phyloP scores from a whole-genome alignment of 805 yeast species.

The Ogataea neopini region DNA sequence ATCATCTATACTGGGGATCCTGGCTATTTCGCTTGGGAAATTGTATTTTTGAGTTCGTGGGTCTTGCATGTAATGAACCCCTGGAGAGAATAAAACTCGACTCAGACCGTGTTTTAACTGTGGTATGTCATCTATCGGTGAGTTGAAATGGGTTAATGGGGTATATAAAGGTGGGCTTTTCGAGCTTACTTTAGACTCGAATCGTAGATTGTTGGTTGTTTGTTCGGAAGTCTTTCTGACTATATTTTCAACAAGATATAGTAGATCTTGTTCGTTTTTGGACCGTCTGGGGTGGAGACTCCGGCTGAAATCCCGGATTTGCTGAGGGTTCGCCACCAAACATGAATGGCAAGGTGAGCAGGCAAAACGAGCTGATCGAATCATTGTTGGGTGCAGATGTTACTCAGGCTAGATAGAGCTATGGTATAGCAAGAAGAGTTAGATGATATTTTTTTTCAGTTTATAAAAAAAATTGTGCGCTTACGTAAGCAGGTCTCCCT shows the following conservation, averaged over 20 bases:
- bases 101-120: slow-evolving; percentile 64
- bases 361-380: not conserved
- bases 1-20: slow-evolving; percentile 62
- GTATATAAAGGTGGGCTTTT: slow-evolving; percentile 13
- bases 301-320: not conserved
- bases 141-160: slow-evolving; percentile 21
- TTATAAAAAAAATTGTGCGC: too few species aligned
- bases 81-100: slow-evolving; percentile 78
- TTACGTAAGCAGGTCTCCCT: too few species aligned
- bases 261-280: not conserved
- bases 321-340: too few species aligned
- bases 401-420: not conserved
- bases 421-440: not conserved
- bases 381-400: not conserved
- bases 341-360: too few species aligned
- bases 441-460: not conserved
- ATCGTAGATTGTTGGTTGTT: not conserved
- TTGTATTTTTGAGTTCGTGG: slow-evolving; percentile 74
- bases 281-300: not conserved
- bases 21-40: slow-evolving; percentile 59
- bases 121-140: slow-evolving; percentile 43
- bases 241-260: not conserved
- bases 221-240: not conserved
- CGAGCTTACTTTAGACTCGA: slow-evolving; percentile 1
- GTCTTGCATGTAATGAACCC: slow-evolving; percentile 74